Evolutionary conservation across 1,284 basidiomycete genomes (phyloP).

Genomic region (Wolfiporia cocos): DNA sequence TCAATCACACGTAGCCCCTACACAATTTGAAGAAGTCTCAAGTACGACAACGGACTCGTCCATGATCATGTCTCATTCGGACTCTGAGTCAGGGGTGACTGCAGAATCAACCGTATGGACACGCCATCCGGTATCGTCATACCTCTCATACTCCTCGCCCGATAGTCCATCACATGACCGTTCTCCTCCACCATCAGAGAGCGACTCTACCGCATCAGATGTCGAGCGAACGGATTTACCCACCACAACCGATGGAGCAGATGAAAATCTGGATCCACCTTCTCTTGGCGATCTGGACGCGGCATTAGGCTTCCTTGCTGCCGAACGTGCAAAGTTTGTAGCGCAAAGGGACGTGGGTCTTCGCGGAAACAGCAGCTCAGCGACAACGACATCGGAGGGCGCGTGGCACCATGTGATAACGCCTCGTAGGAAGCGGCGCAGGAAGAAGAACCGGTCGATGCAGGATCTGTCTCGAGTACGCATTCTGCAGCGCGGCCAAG

Average conservation of each 20-base stretch:
- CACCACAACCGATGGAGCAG: constrained; percentile 18
- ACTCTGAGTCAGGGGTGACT: constrained; percentile 35
- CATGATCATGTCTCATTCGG: too few relatives aligned
- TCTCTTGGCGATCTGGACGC: constrained; percentile 61
- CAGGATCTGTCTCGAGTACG: constrained; percentile 15
- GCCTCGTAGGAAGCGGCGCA: constrained; percentile 42
- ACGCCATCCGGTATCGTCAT: constrained; percentile 55
- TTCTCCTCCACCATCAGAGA: constrained; percentile 20
- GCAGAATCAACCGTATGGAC: constrained; percentile 61
- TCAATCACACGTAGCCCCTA: constrained; percentile 7
- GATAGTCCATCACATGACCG: constrained; percentile 21
- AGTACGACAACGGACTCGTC: constrained; percentile 26
- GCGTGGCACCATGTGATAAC: constrained; percentile 28
- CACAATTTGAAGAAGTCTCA: constrained; percentile 10
- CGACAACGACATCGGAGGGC: constrained; percentile 33
- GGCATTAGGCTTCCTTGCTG: constrained; percentile 60
- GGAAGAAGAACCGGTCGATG: constrained; percentile 34
- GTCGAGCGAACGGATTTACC: constrained; percentile 11
- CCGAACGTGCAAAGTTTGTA: constrained; percentile 49
- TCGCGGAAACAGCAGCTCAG: constrained; percentile 22
- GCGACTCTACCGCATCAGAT: constrained; percentile 24
- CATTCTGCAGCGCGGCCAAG: constrained; percentile 17
- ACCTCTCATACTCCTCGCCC: constrained; percentile 33
- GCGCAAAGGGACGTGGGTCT: constrained; percentile 33
- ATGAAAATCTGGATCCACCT: constrained; percentile 31